These are phyloP conservation scores for Lactarius evosmus DNA, from an alignment of 768 basidiomycete genomes.

Conservation along the genomic window DNA sequence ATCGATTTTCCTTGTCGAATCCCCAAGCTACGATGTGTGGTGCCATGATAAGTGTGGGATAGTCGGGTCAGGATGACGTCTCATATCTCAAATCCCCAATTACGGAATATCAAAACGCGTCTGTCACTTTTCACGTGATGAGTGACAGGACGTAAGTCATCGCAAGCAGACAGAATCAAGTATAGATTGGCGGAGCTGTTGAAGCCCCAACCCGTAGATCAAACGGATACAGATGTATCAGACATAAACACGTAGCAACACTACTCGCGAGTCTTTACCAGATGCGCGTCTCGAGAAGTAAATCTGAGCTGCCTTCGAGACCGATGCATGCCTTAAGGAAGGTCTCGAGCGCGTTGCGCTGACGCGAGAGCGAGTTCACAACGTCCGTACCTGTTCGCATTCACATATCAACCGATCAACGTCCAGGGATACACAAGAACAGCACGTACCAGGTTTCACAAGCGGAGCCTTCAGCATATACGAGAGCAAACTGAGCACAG, in stretches of 20 bases:
- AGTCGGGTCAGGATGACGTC: not conserved
- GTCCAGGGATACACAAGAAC: not conserved
- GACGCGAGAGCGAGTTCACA: constrained; percentile 92
- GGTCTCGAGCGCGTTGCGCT: constrained; percentile 88
- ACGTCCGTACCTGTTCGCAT: constrained; percentile 65
- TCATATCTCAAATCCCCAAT: not conserved
- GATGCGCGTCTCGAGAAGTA: constrained; percentile 82
- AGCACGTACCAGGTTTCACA: constrained; percentile 74
- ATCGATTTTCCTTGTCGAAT: not conserved
- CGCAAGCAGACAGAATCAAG: too few species aligned
- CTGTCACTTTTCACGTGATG: constrained; percentile 22
- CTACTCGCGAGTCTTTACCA: constrained; percentile 54
- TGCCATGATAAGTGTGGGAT: not conserved
- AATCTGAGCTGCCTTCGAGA: constrained; percentile 75
- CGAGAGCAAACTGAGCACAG: constrained; percentile 86
- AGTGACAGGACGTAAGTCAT: constrained; percentile 16
- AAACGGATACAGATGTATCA: not conserved
- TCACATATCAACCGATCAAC: constrained; percentile 2
- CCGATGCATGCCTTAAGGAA: constrained; percentile 96
- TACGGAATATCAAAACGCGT: constrained; percentile 13
- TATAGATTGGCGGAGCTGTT: constrained; percentile 7
- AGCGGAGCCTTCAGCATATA: constrained; percentile 99
- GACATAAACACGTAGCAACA: not conserved
- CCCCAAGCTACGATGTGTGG: constrained; percentile 20
- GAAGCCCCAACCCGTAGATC: constrained; percentile 17